Evolutionary conservation across 176 grass and related monocot genomes (phyloP), one percentile per base, ranked within the genome.

Genomic region (Alopecurus myosuroides): DNA sequence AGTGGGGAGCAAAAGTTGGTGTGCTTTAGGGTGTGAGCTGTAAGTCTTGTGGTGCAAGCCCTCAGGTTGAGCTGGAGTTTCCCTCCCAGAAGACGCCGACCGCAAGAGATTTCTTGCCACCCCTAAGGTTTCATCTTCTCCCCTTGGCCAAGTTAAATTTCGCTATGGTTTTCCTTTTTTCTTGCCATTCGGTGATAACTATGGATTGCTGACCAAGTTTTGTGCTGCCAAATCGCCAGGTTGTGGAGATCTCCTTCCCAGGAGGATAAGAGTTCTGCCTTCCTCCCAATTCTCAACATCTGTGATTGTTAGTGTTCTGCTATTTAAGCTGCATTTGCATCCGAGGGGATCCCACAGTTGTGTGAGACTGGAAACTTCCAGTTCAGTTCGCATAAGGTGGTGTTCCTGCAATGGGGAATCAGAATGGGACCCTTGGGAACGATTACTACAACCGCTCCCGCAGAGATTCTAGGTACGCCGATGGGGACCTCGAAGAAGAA

Each of bases 351-450:
- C 25, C 3, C 2, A 36, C 60, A 81, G 19, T 63, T 70, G 25
- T 87, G 61, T 84, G 81, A 87, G 85, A 51, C 89, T 87, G 81
- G 76, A 28, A 84, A 70, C 49, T 44, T 66, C 26, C 2, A 20
- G 3, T 36, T 52, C 76, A 20, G 5, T 44, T 62, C 62, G 49
- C n/a, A 58, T 51, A 84, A 50, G 57, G 85, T 35, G 80, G 68
- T 35, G 75, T 70, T 87, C 13, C 70, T 42, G 77, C 14, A 14
- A 91, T 91, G 89, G 89, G 89, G 28, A 91, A 91, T 29, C 85
- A 87, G 73, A 91, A 91, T 30, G 89, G 89, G 23, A 87, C 89
- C 46, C 89, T 84, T 62, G 85, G 89, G 70, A 91, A 62, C 23
- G 85, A 88, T 13, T 91, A 91, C 89, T 81, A 85, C 70, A 81